A percentile compares a stretch with the other conserved stretches of the same genome.
Conservation (phyloP, 1,284 basidiomycete genomes). For the Violaceomyces palustris region DNA sequence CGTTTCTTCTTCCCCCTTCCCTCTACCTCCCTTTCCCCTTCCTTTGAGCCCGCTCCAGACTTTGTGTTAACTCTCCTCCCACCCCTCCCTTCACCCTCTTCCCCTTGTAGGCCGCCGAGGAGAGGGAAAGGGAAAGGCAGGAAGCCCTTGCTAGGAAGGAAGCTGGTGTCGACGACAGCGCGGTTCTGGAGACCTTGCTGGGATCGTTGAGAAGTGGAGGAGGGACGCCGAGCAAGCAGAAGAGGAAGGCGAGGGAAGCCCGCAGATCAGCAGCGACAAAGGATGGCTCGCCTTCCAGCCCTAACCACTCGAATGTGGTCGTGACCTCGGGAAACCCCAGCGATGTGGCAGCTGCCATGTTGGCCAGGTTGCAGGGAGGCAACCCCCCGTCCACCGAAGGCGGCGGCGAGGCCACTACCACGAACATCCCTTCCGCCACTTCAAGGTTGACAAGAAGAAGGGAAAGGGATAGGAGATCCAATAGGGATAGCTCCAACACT, state of each 20-base stretch:
- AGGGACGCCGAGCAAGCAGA: conserved; percentile 38
- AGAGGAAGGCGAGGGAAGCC: conserved; percentile 42
- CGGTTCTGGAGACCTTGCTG: conserved; percentile 49
- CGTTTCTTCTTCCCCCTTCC: background rate
- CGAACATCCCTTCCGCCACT: too few species aligned
- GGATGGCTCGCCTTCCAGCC: too few species aligned
- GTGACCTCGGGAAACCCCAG: conserved; percentile 33
- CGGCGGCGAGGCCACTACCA: conserved; percentile 4
- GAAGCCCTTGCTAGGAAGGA: conserved; percentile 47
- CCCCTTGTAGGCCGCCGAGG: conserved; percentile 31
- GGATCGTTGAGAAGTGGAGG: conserved; percentile 44
- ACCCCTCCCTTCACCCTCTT: background rate
- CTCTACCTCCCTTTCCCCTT: too few species aligned
- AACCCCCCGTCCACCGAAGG: conserved; percentile 3
- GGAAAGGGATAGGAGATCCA: conserved; percentile 17
- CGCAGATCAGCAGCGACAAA: too few species aligned
- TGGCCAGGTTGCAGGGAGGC: conserved; percentile 44
- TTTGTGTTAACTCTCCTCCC: background rate
- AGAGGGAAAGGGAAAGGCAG: conserved; percentile 43
- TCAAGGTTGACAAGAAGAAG: conserved; percentile 17
- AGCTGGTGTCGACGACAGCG: conserved; percentile 47
- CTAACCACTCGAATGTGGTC: too few species aligned
- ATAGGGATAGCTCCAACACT: conserved; percentile 6
- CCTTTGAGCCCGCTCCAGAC: too few species aligned
- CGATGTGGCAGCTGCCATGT: conserved; percentile 44